Base-by-base conservation (phyloP, 2,329 filamentous ascomycete genomes). In the Fusarium sp. region DNA sequence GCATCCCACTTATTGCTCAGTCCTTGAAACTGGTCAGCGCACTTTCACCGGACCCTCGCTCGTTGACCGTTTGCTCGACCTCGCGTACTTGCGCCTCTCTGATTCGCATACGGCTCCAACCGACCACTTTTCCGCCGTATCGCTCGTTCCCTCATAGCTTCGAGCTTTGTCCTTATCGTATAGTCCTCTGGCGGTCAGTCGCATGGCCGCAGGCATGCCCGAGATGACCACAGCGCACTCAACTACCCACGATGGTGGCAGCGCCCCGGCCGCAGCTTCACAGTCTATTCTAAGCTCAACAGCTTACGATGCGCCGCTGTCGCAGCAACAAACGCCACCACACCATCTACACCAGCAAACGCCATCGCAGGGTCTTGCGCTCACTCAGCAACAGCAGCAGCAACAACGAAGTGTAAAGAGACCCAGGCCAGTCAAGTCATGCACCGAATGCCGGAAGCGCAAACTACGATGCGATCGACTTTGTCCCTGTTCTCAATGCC, bases 401-500 rank as follows among this genome's bases (percentile, higher is more conserved):
- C 82, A 81, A 15, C 79, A 82, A 54, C 83, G 85, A 56, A 87
- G 85, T 72, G 87, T 89, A 58, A 89, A 89, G 76, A 83, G 87
- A 38, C 86, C 87, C 6, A 81, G 87, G 13, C 87, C 87, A 7
- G 87, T 89, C 70, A 89, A 89, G 77, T 88, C 87, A 7, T 89
- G 87, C 77, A 86, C 86, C 65, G 86, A 88, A 74, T 89, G 89
- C 75, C 84, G 89, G 62, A 89, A 89, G 78, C 84, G 89, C 75
- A 90, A 89, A 78, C 80, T 89, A 10, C 84, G 85, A 66, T 90
- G 89, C 79, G 88, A 90, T 78, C 85, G 89, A 49, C 82, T 85
- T n/a, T 82, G 84, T 48, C 87, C 88, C 8, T 90, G 89, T 75
- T 87, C 87, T 11, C 88, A 90, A 77, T 90, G 89, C 77, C 86